Conservation (phyloP, 169 alveolate genomes). For the Besnoitia besnoiti region DNA sequence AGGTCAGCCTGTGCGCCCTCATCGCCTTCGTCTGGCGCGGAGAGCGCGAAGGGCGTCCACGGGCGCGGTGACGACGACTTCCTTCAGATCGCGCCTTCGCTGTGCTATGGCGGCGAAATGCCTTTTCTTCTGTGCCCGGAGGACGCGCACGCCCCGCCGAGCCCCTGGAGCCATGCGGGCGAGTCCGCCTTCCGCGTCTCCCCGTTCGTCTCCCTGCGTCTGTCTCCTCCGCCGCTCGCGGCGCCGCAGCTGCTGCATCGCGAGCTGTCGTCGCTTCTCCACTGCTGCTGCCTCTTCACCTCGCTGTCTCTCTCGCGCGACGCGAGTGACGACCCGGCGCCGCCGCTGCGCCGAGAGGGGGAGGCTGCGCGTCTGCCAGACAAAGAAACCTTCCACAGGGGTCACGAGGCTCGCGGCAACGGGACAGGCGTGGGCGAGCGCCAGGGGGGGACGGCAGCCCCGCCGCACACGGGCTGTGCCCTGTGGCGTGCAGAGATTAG, state of each 20-base stretch:
- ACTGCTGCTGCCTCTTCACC: not conserved
- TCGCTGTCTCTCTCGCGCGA: not conserved
- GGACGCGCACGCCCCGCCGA: not conserved
- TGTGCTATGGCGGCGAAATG: not conserved
- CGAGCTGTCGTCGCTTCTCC: not conserved
- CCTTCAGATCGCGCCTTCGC: not conserved
- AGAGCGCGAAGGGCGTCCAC: not conserved
- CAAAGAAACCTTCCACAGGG: too few relatives aligned
- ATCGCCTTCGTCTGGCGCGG: not conserved
- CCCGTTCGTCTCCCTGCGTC: not conserved
- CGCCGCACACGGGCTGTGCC: too few relatives aligned
- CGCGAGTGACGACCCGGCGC: too few relatives aligned
- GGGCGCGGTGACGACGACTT: not conserved
- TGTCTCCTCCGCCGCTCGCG: constrained; percentile 6
- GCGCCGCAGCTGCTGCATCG: not conserved
- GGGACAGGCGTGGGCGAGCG: not conserved
- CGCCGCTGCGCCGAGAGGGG: not conserved
- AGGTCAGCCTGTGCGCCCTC: not conserved
- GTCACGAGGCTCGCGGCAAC: not conserved
- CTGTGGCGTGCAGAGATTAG: not conserved
- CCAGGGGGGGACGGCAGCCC: too few relatives aligned
- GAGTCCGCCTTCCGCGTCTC: not conserved
- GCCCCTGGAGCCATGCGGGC: not conserved
- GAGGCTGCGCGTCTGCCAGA: not conserved
- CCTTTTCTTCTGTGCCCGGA: not conserved